Percentiles rank a stretch among this genome's conserved stretches.
Evolutionary conservation across 441 rosid genomes (phyloP).

Genomic region (Capsella rubella): DNA sequence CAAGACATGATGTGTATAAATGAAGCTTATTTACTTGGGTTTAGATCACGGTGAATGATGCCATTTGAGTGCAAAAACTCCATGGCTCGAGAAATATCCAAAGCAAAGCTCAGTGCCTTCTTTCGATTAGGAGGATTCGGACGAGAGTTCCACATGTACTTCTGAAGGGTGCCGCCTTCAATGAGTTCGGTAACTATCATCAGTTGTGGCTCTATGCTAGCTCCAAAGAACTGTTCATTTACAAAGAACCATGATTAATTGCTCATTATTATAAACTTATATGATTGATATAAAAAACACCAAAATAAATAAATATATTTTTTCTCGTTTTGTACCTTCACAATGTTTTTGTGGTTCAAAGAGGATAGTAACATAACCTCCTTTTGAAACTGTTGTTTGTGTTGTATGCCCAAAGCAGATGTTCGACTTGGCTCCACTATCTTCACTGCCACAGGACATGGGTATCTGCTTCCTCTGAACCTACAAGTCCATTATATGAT

Average conservation of each 20-base stretch:
- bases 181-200: constrained; percentile 66
- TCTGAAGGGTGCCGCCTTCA: constrained; percentile 59
- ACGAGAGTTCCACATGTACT: constrained; percentile 53
- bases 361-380: constrained; percentile 65
- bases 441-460: constrained; percentile 63
- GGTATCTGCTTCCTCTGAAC: constrained; percentile 45
- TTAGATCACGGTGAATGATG: constrained; percentile 79
- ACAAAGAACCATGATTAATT: not conserved
- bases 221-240: constrained; percentile 61
- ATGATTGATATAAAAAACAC: not conserved
- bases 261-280: not conserved
- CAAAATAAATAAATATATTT: not conserved
- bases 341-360: constrained; percentile 59
- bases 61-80: constrained; percentile 68
- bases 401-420: constrained; percentile 42
- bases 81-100: constrained; percentile 74
- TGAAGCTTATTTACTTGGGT: constrained; percentile 57
- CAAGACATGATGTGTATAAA: not conserved
- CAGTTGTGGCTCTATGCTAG: constrained; percentile 61
- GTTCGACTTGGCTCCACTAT: constrained; percentile 54
- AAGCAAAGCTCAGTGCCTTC: constrained; percentile 54
- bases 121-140: constrained; percentile 52
- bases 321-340: constrained; percentile 50
- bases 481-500: constrained; percentile 45
- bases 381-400: constrained; percentile 57